Base-by-base conservation (phyloP, 768 basidiomycete species). In the Tylopilus vinaceipallidus region DNA sequence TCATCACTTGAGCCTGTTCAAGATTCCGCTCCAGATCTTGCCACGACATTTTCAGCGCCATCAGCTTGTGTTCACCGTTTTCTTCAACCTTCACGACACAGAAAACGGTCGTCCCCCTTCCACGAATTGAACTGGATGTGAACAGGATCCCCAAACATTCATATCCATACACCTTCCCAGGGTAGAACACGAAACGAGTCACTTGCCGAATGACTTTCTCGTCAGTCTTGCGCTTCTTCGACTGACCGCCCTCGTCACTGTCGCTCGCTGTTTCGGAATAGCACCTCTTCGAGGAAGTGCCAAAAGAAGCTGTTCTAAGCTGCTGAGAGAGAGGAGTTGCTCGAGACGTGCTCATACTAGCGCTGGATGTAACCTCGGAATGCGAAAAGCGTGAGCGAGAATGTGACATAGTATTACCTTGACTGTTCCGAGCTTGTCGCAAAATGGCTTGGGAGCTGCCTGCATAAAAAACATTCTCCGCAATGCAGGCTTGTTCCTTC, bases 111-210 rank as follows among this genome's bases (percentile, higher is more conserved):
- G 51, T 53, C 16, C 46, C 45, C 4, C 51, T 22, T 8, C 58
- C 53, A n/a, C 56, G 53, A 38, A 59, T 44, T 1, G 53, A 59
- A 19, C 48, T 8, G 1, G 45, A 5, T 6, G 45, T 55, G 9
- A 52, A 58, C 27, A 59, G 20, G 9, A 56, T 39, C 0, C 52
- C 50, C 2, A 44, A 3, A 36, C 48, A 52, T 3, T 23, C 2
- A 26, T 47, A 8, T 0, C 48, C 48, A 16, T 59, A 49, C 30
- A 50, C 54, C 9, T n/a, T 3, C 11, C 43, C 6, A 0, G 57
- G 54, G 12, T 32, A 22, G 27, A 45, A 51, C 2, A 47, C 30
- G 2, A 47, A 4, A 0, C 34, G 47, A 2, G 41, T 6, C 4
- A 16, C 49, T 9, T 26, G 4, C 16, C 37, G 16, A 2, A 32